Percentiles rank a stretch among this genome's conserved stretches.
Evolutionary conservation across 495 filamentous ascomycete species (phyloP).

Genomic region (Neurospora sublineolata): DNA sequence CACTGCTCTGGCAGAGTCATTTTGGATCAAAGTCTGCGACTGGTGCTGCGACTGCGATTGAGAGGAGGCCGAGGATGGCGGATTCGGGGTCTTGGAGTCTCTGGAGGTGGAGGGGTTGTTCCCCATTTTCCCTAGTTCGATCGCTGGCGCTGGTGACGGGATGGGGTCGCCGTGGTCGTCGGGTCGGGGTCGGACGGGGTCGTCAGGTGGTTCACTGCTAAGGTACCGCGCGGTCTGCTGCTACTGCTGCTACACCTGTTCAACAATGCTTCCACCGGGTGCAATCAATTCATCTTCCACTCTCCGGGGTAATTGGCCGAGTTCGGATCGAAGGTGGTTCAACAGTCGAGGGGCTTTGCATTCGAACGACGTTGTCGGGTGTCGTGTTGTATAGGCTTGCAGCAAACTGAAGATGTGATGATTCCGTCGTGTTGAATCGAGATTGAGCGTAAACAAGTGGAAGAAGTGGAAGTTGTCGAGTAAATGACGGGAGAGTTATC

Average conservation of each 20-base stretch:
- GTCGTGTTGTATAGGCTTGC: neutral
- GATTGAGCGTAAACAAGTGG: neutral
- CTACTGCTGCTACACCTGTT: neutral
- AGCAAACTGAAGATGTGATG: neutral
- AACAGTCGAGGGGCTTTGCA: neutral
- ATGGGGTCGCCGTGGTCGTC: neutral
- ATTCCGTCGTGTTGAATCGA: neutral
- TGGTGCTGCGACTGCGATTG: constrained; percentile 11
- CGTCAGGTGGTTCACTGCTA: neutral
- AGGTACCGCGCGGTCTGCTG: neutral
- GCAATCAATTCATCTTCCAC: neutral
- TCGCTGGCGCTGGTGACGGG: neutral
- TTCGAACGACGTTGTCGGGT: neutral
- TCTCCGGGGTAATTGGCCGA: neutral
- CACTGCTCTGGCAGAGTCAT: constrained; percentile 17
- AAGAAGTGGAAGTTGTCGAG: neutral
- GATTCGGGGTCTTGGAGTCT: constrained; percentile 7
- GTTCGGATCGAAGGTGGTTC: neutral
- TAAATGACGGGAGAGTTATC: neutral
- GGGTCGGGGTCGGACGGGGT: neutral
- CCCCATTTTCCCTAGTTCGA: constrained; percentile 19
- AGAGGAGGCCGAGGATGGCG: constrained; percentile 9
- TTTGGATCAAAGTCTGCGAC: constrained; percentile 8
- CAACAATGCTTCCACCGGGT: neutral
- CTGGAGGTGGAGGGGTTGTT: constrained; percentile 26